Evolutionary conservation across 108 stramenopile species (phyloP).

Genomic region (Ochromonas danica): DNA sequence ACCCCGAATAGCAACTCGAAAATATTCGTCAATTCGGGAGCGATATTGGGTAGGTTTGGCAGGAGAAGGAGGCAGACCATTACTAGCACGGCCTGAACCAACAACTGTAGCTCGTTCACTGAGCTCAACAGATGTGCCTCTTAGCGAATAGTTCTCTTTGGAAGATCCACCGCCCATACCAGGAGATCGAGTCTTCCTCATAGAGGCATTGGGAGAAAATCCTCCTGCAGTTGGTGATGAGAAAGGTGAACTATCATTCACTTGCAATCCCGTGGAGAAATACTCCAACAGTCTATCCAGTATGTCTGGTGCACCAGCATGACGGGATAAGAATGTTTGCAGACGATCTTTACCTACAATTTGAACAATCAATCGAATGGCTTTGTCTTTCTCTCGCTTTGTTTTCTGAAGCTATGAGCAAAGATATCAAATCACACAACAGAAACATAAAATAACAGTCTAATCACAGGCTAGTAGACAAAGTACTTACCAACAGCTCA

Average conservation of each 20-base stretch:
- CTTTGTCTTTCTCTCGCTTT: constrained; percentile 26
- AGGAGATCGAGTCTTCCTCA: background rate
- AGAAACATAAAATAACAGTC: too few species aligned
- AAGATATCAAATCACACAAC: too few species aligned
- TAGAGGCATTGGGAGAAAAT: background rate
- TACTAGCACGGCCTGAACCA: background rate
- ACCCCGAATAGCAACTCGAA: background rate
- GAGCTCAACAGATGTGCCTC: background rate
- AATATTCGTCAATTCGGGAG: background rate
- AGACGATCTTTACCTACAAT: background rate
- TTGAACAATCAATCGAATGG: constrained; percentile 12
- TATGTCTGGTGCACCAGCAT: constrained; percentile 18
- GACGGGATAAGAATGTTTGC: background rate
- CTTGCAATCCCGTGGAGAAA: background rate
- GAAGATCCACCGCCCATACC: background rate
- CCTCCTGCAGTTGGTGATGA: background rate
- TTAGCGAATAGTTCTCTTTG: background rate
- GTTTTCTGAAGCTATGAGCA: constrained; percentile 3
- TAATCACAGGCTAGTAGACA: too few species aligned
- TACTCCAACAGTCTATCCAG: background rate
- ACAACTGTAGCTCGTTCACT: background rate
- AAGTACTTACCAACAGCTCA: background rate
- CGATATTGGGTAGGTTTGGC: background rate
- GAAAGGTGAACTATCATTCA: background rate
- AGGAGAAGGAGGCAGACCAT: background rate